Evolutionary conservation across 345 rosid genomes (phyloP), one percentile per base, ranked within the genome.

Genomic region (Syzygium oleosum): DNA sequence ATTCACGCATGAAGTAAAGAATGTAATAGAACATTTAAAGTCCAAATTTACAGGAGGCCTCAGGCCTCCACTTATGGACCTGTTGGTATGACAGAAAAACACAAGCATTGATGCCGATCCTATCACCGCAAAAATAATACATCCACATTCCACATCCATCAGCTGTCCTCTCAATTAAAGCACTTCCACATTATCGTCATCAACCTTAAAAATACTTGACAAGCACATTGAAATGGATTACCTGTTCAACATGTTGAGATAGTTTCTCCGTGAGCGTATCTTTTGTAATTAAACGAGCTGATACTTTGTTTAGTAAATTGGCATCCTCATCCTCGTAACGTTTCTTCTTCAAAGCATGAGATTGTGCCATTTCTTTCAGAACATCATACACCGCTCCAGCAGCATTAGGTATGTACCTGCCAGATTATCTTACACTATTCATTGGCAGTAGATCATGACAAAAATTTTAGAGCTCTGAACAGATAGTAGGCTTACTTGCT

Each of bases 371-470:
- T 92, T 93, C 96, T 91, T 92, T 93, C 88, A 95, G 84, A 51
- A 95, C 98, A 21, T 94, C 95, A 87, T 94, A 97, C 63, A 96
- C 86, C 21, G 99, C 99, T 85, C 90, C 91, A 10, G 98, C 77
- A 85, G 98, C 99, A 91, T 95, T 95, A 9, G 99, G 99, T 52
- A 96, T 92, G 86, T 96, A 97, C 94, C 98, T 97, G 92, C 91
- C 90, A 89, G 63, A 17, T 56, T 84, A 17, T 34, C 17, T 49
- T 9, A 56, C 41, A 13, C 27, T 29, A 38, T 52, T 51, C 19
- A 0, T 73, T 29, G 73, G 41, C 52, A 84, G 51, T 29, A 22
- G 52, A 52, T 52, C 29, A n/a, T 25, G 86, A 7, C 31, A 25
- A 84, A 86, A 41, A 55, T 15, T 87, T 49, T 22, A 85, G 63